Conservation (phyloP, 2,329 filamentous ascomycete species). For the Cercospora citrullina region DNA sequence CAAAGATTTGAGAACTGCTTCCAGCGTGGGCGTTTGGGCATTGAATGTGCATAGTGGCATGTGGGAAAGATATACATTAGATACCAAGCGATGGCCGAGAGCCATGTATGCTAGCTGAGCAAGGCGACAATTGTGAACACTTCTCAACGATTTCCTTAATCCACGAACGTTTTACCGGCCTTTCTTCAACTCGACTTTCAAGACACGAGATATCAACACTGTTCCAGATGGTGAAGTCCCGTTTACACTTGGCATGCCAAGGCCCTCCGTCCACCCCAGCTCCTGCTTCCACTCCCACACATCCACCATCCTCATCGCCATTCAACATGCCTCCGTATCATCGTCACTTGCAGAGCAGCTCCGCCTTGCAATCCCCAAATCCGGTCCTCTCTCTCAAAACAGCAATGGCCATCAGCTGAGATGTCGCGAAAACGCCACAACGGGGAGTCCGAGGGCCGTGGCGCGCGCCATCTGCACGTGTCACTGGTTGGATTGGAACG, state of each 20-base stretch:
- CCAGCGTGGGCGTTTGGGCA: not conserved
- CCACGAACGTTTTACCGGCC: too few relatives aligned
- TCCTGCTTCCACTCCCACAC: too few relatives aligned
- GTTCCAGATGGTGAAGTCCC: too few relatives aligned
- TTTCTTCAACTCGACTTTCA: too few relatives aligned
- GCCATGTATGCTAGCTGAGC: too few relatives aligned
- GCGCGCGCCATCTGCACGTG: constrained; percentile 9
- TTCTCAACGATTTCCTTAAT: too few relatives aligned
- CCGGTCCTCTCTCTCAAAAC: not conserved
- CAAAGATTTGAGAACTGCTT: not conserved
- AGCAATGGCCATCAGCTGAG: constrained; percentile 1
- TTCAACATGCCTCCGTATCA: too few relatives aligned
- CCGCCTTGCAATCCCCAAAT: not conserved
- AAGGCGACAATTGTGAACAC: not conserved
- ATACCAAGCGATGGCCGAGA: not conserved
- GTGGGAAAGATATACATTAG: not conserved
- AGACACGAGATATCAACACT: too few relatives aligned
- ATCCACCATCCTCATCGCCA: too few relatives aligned
- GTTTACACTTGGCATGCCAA: too few relatives aligned
- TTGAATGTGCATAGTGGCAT: not conserved
- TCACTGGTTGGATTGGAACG: not conserved
- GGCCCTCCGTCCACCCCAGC: too few relatives aligned
- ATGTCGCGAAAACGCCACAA: constrained; percentile 3
- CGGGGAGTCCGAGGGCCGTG: constrained; percentile 10
- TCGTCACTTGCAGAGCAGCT: too few relatives aligned